Percentiles rank a stretch among this genome's conserved stretches.
These are phyloP conservation scores for Ceratocystis alfenasii DNA, from an alignment of 2,329 filamentous ascomycete species.

Conservation along the genomic window DNA sequence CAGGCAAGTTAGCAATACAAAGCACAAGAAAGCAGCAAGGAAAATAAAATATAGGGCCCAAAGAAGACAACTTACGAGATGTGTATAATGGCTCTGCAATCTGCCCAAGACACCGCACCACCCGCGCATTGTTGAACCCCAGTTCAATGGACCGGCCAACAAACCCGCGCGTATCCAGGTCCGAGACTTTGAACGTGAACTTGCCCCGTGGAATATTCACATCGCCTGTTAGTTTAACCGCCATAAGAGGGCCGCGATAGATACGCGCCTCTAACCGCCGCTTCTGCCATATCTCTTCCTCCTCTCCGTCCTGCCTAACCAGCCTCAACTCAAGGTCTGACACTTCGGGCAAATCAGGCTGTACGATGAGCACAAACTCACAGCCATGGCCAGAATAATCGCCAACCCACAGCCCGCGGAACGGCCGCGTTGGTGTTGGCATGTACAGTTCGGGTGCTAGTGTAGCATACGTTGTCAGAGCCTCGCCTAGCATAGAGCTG, in stretches of 20 bases:
- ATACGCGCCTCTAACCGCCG: slow-evolving; percentile 38
- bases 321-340: slow-evolving; percentile 29
- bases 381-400: slow-evolving; percentile 82
- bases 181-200: slow-evolving; percentile 66
- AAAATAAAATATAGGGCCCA: neutral
- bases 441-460: slow-evolving; percentile 65
- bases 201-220: slow-evolving; percentile 80
- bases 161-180: slow-evolving; percentile 57
- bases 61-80: neutral
- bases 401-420: slow-evolving; percentile 82
- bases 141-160: slow-evolving; percentile 52
- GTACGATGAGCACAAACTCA: slow-evolving; percentile 74
- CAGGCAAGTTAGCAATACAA: slow-evolving; percentile 50
- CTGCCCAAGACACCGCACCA: slow-evolving; percentile 65
- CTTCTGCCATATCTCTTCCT: slow-evolving; percentile 35
- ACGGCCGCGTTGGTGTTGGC: slow-evolving; percentile 67
- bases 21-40: slow-evolving; percentile 36
- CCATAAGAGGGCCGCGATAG: slow-evolving; percentile 60
- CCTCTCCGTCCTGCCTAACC: slow-evolving; percentile 33
- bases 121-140: slow-evolving; percentile 59
- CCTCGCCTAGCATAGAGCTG: slow-evolving; percentile 35
- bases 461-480: slow-evolving; percentile 54
- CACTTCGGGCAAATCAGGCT: slow-evolving; percentile 38
- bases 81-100: slow-evolving; percentile 47
- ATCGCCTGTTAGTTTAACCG: slow-evolving; percentile 85